Conservation (phyloP, 495 filamentous ascomycete species). For the Glonium stellatum region DNA sequence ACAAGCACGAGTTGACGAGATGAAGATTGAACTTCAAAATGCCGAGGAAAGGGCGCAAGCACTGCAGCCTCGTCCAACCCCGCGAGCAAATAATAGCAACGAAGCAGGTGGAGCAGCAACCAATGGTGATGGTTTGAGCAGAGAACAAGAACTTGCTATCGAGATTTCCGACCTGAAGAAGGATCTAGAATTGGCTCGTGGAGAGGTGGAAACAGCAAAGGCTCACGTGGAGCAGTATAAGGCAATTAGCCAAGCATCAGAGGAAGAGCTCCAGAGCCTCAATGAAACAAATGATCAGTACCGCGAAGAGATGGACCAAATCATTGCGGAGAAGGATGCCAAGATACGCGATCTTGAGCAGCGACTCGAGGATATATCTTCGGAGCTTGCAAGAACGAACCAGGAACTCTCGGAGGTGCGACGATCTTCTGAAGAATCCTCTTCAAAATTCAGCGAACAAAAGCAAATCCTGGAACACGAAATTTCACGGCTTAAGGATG, state of each 20-base stretch:
- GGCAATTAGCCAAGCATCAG: slow-evolving; percentile 76
- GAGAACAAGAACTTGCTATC: slow-evolving; percentile 78
- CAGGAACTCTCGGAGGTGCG: slow-evolving; percentile 70
- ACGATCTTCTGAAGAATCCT: slow-evolving; percentile 65
- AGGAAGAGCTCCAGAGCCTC: slow-evolving; percentile 75
- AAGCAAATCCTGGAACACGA: slow-evolving; percentile 66
- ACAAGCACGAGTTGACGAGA: slow-evolving; percentile 77
- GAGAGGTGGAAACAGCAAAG: slow-evolving; percentile 71
- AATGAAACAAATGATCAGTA: slow-evolving; percentile 80
- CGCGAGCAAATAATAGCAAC: slow-evolving; percentile 40
- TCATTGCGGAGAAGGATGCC: slow-evolving; percentile 64
- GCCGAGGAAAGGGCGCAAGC: slow-evolving; percentile 78
- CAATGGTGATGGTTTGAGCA: slow-evolving; percentile 49
- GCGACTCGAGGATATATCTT: slow-evolving; percentile 69
- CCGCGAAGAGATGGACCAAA: slow-evolving; percentile 69
- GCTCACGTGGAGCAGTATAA: slow-evolving; percentile 79
- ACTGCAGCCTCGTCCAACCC: slow-evolving; percentile 65
- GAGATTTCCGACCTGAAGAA: slow-evolving; percentile 79
- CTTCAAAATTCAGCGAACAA: slow-evolving; percentile 70
- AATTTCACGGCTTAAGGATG: slow-evolving; percentile 74
- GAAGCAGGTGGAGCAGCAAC: slow-evolving; percentile 35
- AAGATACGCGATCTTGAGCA: slow-evolving; percentile 73
- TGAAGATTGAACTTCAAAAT: slow-evolving; percentile 76
- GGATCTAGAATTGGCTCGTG: slow-evolving; percentile 65
- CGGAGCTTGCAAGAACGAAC: slow-evolving; percentile 73